phyloP scores from a whole-genome alignment of 176 grass and related monocot species.

The maize (Zea mays) region DNA sequence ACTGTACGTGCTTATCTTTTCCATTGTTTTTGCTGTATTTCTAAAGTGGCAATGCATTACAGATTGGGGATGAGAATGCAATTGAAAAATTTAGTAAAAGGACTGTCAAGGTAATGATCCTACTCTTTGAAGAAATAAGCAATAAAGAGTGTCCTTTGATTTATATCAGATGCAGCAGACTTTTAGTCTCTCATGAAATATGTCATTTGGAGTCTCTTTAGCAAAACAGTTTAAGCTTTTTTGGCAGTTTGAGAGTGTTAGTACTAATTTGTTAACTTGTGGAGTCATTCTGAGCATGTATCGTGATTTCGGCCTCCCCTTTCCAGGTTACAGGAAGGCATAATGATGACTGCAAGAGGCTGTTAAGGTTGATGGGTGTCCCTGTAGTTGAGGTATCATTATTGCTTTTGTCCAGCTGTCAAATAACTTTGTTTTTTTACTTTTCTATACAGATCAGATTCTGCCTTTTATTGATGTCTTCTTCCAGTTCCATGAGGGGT shows the following conservation, averaged over 20 bases:
- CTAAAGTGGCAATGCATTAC: conserved; percentile 40
- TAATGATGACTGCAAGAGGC: conserved; percentile 81
- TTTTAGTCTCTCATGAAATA: not conserved
- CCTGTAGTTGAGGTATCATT: conserved; percentile 75
- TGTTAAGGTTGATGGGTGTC: conserved; percentile 86
- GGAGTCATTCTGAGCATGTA: not conserved
- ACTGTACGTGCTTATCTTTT: not conserved
- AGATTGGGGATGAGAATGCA: conserved; percentile 75
- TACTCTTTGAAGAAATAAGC: conserved; percentile 23
- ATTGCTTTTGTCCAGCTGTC: conserved; percentile 7
- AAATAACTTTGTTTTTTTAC: conserved; percentile 19
- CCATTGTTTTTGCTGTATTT: conserved; percentile 26
- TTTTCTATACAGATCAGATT: conserved; percentile 5
- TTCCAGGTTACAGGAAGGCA: conserved; percentile 69
- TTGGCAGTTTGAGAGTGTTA: not conserved
- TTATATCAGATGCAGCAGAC: conserved; percentile 27
- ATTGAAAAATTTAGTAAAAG: conserved; percentile 94
- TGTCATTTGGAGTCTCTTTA: conserved; percentile 3
- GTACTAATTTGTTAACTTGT: not conserved
- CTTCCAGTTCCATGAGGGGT: conserved; percentile 11
- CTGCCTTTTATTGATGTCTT: conserved; percentile 4
- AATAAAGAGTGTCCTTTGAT: not conserved
- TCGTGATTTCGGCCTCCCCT: conserved; percentile 5
- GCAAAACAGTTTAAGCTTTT: not conserved
- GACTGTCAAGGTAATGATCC: conserved; percentile 67